Evolutionary conservation across 331 rosid species (phyloP), one percentile per base, ranked within the genome.

Genomic region (Dryas integrifolia): DNA sequence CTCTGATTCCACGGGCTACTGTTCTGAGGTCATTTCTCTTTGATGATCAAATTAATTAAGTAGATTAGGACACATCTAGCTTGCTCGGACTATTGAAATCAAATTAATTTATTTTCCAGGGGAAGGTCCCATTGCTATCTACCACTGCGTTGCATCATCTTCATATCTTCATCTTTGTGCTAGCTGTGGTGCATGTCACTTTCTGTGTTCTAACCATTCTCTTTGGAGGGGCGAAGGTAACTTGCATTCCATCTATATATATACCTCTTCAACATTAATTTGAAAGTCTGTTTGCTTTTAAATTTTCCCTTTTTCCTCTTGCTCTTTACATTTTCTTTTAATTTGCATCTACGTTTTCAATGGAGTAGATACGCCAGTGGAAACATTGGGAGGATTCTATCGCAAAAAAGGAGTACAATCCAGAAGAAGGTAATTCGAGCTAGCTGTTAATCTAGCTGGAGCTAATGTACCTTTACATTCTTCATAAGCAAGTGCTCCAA

Each of bases 131-230:
- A 57, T 72, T 90, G 44, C 48, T 90, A 67, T 86, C 96, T 13
- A 4, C 65, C 0, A 89, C 86, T 73, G 92, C 91, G 1, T 77
- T 90, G 69, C 96, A 90, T 73, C 93, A 90, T 77, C 86, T 90
- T 0, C 93, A 90, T 70, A 88, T 88, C 81, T 90, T 88, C 69
- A 90, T 90, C 76, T 90, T 90, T 74, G 96, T 88, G 49, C 82
- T 90, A 0, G 96, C 96, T 3, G 69, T 88, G 41, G 93, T 86
- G 50, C 93, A 90, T 45, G 93, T 88, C 39, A 14, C 88, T 58
- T 88, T 88, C 80, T 82, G 89, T 45, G 85, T 78, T 58, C 89
- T 88, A 62, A 90, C 93, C 48, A 81, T 90, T 50, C 7, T 86
- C 58, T 82, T 90, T 63, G 93, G 93, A 56, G 87, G 89, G 38